Base-by-base conservation (phyloP, 345 rosid species). In the Eucalyptus fibrosa region DNA sequence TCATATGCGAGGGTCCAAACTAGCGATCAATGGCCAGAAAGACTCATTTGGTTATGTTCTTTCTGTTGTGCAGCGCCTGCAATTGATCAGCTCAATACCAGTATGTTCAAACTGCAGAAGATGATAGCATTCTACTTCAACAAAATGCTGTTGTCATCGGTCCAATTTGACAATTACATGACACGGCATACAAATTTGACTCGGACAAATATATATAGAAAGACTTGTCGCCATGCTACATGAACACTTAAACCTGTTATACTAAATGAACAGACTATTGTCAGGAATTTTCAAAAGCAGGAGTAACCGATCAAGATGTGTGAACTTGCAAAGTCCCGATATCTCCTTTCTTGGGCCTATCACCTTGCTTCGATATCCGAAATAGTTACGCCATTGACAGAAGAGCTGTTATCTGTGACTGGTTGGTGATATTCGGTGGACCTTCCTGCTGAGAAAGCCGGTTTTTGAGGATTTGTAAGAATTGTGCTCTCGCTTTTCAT, bases 371-470 rank as follows among this genome's bases (percentile, higher is more conserved):
- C 40, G 50, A 90, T 15, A 87, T 53, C 19, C 2, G 91, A 90
- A 87, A 89, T 56, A 4, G 92, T 89, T 88, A 87, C 14, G 50
- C 34, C 72, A 83, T 72, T 90, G 30, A 42, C 56, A 15, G 93
- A 92, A 55, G 86, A 49, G 86, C 87, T 12, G 56, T 40, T 72
- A 16, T 32, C 65, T 37, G 9, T 88, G 15, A n/a, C 45, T 44
- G 30, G 8, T 5, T 50, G 53, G 13, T 44, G 49, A 16, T 89
- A 32, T 8, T 85, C 69, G 2, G 86, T n/a, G 30, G 88, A 88
- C 53, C 91, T 92, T 69, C 94, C 96, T 21, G 88, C 86, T 28
- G 93, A 92, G 87, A 94, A 92, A 18, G 95, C 93, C 2, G 95
- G 97, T 82, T 89, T 83, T 85, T 82, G 26, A 5, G 97, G 95